Base-by-base conservation (phyloP, 768 basidiomycete genomes). In the Trametes coccinea region DNA sequence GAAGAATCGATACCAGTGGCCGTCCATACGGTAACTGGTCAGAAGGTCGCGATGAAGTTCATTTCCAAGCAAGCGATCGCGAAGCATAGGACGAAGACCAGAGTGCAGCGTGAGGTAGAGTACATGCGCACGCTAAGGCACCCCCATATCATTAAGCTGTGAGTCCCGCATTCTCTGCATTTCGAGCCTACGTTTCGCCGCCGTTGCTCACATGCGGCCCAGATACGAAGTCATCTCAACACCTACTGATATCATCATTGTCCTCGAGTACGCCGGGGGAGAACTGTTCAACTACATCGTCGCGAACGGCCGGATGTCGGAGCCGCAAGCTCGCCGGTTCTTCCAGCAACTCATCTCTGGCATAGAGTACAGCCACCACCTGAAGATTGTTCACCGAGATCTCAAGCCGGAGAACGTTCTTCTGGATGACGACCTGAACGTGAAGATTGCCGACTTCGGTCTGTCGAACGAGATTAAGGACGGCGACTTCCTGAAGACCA, bases 361-460 rank as follows among this genome's bases (percentile, higher is more conserved):
- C 3, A 92, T 99, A 73, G 95, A 98, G 72, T 97, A 97, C 77
- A 94, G 92, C 66, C 97, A 99, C 77, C 82, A 89, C 55, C 86
- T 96, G 72, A 95, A 95, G 78, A 98, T 99, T 72, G 96, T 98
- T 0, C 97, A 98, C 77, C 89, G 97, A 41, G 97, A 99, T 75
- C 80, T 99, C 50, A 99, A 99, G 75, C 97, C 97, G 0, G 97
- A 99, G 75, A 98, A 98, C 69, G 86, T 95, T 11, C 83, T 94
- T 14, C 81, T 93, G 5, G 91, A 93, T 74, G 89, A 90, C 54
- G 85, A 89, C 70, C 80, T 89, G 61, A 92, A 92, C 69, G 88
- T 98, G 76, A 99, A 99, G 77, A 98, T 99, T 64, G 95, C 94
- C n/a, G 97, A 99, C 79, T 99, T 98, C 73, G 97, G 97, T 2